Base-by-base conservation (phyloP, 2,329 filamentous ascomycete species). In the Hortaea sp. region DNA sequence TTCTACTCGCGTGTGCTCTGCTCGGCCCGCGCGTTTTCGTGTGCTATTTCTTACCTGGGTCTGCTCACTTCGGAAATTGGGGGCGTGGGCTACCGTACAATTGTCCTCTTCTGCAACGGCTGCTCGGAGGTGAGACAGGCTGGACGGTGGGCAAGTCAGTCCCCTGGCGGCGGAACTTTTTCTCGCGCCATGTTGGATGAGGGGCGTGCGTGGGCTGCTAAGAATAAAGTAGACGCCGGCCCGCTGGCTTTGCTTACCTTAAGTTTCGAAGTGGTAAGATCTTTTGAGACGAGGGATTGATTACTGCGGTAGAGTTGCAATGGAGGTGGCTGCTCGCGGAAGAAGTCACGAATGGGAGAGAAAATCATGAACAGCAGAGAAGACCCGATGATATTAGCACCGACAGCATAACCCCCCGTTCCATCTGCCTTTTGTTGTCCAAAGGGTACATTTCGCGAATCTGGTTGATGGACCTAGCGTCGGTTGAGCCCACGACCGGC, bases 181-280 rank as follows among this genome's bases (percentile, higher is more conserved):
- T 39, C 7, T 13, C 13, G 37, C 37, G 37, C 37, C 10, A 27
- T 20, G 37, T n/a, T 39, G 37, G 13, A 39, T 10, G 9, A 39
- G 37, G 32, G 32, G 32, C 32, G 32, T n/a, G 32, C 32, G 7
- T 29, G 31, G 37, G 35, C 10, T 41, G 31, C 37, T 45, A 45
- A 45, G 43, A 45, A 45, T 38, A 45, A 34, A 20, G 11, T 34
- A n/a, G 20, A 12, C 9, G 32, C 9, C 32, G 32, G 32, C 32
- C 32, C 12, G 39, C 44, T 42, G 44, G 37, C 44, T 35, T n/a
- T 27, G 41, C 45, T 43, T 39, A 47, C 45, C 45, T 47, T 39
- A 29, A 37, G 32, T 9, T 35, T 9, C 32, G 20, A 20, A 20
- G 20, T 20, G 20, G 20, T 7, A 35, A 41, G n/a, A 7, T 32